These are phyloP conservation scores for Naganishia albida DNA, from an alignment of 1,284 basidiomycete genomes.

Conservation along the genomic window DNA sequence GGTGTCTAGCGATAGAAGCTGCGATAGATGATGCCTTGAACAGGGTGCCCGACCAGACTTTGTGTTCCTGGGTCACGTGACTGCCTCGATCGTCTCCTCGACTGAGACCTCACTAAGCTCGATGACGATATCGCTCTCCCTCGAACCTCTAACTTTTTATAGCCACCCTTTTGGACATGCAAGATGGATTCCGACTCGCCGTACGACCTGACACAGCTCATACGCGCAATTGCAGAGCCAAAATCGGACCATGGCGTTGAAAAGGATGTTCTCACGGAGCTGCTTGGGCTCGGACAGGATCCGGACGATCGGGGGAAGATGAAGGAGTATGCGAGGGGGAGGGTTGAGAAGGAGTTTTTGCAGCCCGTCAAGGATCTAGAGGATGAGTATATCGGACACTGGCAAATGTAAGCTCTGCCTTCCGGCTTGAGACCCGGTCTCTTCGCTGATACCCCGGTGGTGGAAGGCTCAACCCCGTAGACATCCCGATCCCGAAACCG, in stretches of 20 bases:
- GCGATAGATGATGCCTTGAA: too few relatives aligned
- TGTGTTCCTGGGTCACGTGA: not conserved
- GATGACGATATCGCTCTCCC: too few relatives aligned
- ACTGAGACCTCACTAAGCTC: not conserved
- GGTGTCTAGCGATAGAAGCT: too few relatives aligned
- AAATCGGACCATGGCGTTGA: constrained; percentile 14
- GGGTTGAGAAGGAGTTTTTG: constrained; percentile 43
- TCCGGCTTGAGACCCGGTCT: not conserved
- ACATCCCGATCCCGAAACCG: constrained; percentile 16
- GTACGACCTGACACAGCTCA: constrained; percentile 17
- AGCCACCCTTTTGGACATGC: not conserved
- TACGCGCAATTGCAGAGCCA: constrained; percentile 21
- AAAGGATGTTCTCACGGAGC: constrained; percentile 15
- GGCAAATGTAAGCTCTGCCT: constrained; percentile 44
- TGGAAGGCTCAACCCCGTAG: constrained; percentile 19
- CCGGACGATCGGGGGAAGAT: constrained; percentile 1
- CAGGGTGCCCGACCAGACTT: too few relatives aligned
- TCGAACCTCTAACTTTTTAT: too few relatives aligned
- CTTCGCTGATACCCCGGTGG: not conserved
- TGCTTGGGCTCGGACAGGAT: constrained; percentile 22
- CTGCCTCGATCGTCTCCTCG: not conserved
- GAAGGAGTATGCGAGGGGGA: constrained; percentile 14
- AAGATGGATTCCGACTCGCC: not conserved
- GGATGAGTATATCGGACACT: constrained; percentile 42
- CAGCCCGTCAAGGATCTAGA: constrained; percentile 45